These are phyloP conservation scores for Penicillium fimorum DNA, from an alignment of 495 filamentous ascomycete species.

Conservation along the genomic window DNA sequence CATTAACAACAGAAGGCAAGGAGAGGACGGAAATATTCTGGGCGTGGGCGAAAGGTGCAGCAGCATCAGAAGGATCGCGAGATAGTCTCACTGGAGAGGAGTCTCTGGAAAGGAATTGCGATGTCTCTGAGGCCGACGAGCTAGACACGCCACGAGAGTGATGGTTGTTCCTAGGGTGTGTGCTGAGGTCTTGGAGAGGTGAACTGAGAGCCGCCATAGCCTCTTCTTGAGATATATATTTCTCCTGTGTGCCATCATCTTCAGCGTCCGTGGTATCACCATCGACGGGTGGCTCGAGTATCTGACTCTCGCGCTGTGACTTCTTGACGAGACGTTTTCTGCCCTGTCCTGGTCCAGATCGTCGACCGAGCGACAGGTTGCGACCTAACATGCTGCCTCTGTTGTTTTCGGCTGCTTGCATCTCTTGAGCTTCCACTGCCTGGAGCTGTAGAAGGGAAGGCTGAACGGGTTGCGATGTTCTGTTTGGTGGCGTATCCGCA, in stretches of 20 bases:
- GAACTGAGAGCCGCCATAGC: slow-evolving; percentile 21
- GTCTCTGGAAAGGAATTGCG: slow-evolving; percentile 14
- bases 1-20: slow-evolving; percentile 17
- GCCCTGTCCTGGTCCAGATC: slow-evolving; percentile 29
- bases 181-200: slow-evolving; percentile 15
- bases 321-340: slow-evolving; percentile 18
- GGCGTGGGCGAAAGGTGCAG: slow-evolving; percentile 8
- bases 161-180: neutral
- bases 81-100: slow-evolving; percentile 9
- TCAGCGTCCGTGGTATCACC: slow-evolving; percentile 11
- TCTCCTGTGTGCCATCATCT: slow-evolving; percentile 16
- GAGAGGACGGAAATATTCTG: slow-evolving; percentile 22
- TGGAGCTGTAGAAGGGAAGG: slow-evolving; percentile 19
- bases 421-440: slow-evolving; percentile 11
- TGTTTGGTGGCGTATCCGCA: slow-evolving; percentile 3
- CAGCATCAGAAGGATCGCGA: neutral
- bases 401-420: slow-evolving; percentile 4
- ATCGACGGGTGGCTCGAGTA: slow-evolving; percentile 4
- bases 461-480: slow-evolving; percentile 13
- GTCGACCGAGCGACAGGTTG: slow-evolving; percentile 27
- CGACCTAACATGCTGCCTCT: slow-evolving; percentile 10
- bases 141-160: slow-evolving; percentile 10
- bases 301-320: slow-evolving; percentile 16
- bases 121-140: slow-evolving; percentile 12
- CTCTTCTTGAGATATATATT: slow-evolving; percentile 23